Evolutionary conservation across 768 basidiomycete species (phyloP), one percentile per base, ranked within the genome.

Genomic region (Postia placenta): DNA sequence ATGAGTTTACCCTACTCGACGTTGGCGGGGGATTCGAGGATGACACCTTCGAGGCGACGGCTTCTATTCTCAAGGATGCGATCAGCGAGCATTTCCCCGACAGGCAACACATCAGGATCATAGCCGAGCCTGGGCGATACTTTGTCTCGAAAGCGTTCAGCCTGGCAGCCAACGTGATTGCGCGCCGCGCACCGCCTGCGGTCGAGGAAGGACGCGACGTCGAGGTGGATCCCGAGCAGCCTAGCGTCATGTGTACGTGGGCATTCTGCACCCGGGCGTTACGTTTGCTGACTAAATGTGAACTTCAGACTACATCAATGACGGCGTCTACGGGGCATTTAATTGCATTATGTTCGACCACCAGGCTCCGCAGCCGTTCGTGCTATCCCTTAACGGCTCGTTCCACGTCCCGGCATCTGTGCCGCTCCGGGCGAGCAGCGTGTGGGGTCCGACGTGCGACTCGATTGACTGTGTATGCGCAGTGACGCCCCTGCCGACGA

Each of bases 391-490:
- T 69, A 72, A 75, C 44, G 79, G 79, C 35, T 85, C 82, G 2
- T 85, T 86, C 66, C 80, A 81, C 59, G 66, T 76, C 24, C 60
- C 76, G 4, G 59, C 60, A 37, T 63, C 65, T 49, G 72, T 75
- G 62, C 64, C 69, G 14, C 66, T 70, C 63, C 69, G 73, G 46
- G 50, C 71, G 11, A 77, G 85, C 70, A 89, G 85, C 66, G 81
- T 98, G 43, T 99, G 96, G 96, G 96, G 96, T 11, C 96, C 95
- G 39, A 99, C 96, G 7, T 98, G 95, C 75, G 96, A 98, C 64
- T 92, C 90, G 27, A 91, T 99, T 61, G 96, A 99, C 70, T 87
- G 88, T 63, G 92, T 99, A 49, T 85, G 75, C 61, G 74, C 75
- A 57, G 74, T 69, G 50, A 74, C 74, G 45, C 72, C 66, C 60